These are phyloP conservation scores for Biscogniauxia marginata DNA, from an alignment of 2,329 filamentous ascomycete genomes.

Conservation along the genomic window DNA sequence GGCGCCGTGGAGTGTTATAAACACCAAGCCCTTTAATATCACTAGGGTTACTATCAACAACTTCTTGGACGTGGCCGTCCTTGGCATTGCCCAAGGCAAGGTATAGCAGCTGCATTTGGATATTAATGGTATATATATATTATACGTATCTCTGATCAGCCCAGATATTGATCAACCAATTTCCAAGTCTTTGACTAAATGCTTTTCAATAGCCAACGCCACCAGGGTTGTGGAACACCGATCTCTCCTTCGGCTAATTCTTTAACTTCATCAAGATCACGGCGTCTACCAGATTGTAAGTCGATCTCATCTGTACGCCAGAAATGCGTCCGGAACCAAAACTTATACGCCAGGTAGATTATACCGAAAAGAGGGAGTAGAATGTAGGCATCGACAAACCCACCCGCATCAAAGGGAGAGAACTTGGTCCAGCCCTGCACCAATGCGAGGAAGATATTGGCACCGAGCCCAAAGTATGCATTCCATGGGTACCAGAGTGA, in stretches of 20 bases:
- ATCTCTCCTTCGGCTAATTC: slow-evolving; percentile 31
- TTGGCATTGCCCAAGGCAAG: no score
- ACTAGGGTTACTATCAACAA: no score
- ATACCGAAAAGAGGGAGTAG: slow-evolving; percentile 58
- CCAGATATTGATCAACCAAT: no score
- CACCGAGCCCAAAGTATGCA: slow-evolving; percentile 56
- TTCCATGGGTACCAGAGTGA: slow-evolving; percentile 56
- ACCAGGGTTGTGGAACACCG: slow-evolving; percentile 34
- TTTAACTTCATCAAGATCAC: slow-evolving; percentile 50
- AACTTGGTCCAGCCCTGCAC: slow-evolving; percentile 62
- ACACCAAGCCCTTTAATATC: no score
- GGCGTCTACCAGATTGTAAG: slow-evolving; percentile 53
- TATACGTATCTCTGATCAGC: no score
- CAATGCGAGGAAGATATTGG: slow-evolving; percentile 59
- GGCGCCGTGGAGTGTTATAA: no score
- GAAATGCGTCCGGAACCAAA: slow-evolving; percentile 51
- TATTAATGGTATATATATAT: not conserved
- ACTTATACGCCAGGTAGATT: slow-evolving; percentile 56
- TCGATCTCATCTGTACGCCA: slow-evolving; percentile 54
- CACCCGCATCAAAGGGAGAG: slow-evolving; percentile 54
- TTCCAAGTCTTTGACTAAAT: slow-evolving; percentile 32
- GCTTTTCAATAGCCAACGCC: slow-evolving; percentile 43
- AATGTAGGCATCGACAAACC: slow-evolving; percentile 65
- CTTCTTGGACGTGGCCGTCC: no score
- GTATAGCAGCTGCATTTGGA: no score